phyloP scores from a whole-genome alignment of 257 asterid species.

The Knoxia roxburghii region DNA sequence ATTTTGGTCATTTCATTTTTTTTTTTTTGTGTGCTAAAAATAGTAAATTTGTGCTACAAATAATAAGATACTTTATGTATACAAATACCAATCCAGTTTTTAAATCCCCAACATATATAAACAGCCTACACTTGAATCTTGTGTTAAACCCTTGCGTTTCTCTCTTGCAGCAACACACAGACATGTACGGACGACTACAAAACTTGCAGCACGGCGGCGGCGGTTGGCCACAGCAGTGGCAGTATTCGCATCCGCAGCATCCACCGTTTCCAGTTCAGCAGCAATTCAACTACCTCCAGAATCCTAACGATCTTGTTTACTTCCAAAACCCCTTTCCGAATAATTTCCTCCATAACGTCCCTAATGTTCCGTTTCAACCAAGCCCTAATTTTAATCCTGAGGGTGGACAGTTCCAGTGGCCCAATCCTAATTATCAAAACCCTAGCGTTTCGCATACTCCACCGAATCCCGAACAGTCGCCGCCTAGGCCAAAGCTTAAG shows the following conservation, averaged over 20 bases:
- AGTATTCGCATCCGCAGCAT: constrained; percentile 34
- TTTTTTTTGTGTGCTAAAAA: too few species aligned
- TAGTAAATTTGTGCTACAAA: too few species aligned
- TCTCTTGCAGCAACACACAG: neutral
- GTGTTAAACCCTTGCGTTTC: neutral
- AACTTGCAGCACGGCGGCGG: constrained; percentile 6
- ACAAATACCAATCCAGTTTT: too few species aligned
- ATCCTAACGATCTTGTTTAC: constrained; percentile 26
- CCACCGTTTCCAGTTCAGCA: constrained; percentile 18
- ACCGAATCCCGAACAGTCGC: constrained; percentile 17
- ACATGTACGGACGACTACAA: constrained; percentile 25
- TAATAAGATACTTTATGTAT: too few species aligned
- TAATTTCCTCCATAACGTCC: constrained; percentile 9
- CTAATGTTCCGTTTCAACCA: constrained; percentile 19
- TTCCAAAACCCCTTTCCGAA: constrained; percentile 22
- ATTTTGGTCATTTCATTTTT: too few species aligned
- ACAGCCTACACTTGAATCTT: constrained; percentile 1
- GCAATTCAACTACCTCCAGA: constrained; percentile 34
- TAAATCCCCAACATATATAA: too few species aligned
- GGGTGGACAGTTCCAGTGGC: constrained; percentile 16
- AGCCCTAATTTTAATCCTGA: constrained; percentile 29
- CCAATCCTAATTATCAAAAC: constrained; percentile 12
- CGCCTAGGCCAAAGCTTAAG: constrained; percentile 15
- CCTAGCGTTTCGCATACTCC: constrained; percentile 1
- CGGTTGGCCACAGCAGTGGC: constrained; percentile 6